Base-by-base conservation (phyloP, 306 rosid genomes). In the Corylus avellana region DNA sequence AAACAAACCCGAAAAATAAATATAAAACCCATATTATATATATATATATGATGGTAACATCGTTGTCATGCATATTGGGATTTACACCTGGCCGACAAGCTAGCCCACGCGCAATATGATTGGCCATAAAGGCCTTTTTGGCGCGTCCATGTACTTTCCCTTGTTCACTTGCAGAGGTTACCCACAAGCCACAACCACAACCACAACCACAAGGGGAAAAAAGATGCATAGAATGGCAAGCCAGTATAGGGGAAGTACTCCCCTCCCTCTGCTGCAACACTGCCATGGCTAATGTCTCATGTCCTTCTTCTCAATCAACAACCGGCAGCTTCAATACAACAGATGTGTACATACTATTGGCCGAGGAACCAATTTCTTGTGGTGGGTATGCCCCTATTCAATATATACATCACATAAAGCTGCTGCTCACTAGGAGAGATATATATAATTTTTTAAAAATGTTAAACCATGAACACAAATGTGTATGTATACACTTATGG, bases 11-110 rank as follows among this genome's bases (percentile, higher is more conserved):
- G 48, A 6, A 20, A 12, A 12, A 54, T 10, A 2, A 56, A 58
- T 27, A 79, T 74, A 78, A 7, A 35, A 3, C 64, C 64, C 27
- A 58, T 22, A 58, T 39, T 39, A 37, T 37, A 37, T 37, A 37
- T 22, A 4, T 22, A 22, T 22, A 37, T 58, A 58, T 58, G 64
- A 22, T 58, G 12, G 70, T n/a, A 57, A 57, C 70, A 64, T 66
- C 20, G 49, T 66, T 66, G 27, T 66, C 20, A 9, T 66, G 64
- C 72, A 17, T 66, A 35, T 35, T 66, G 72, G 72, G 72, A 39
- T 35, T 66, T 37, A 17, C 48, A 37, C 25, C 49, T 8, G 11
- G n/a, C 22, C 72, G 49, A 66, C 50, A 39, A 39, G 50, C 25
- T 18, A 8, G 5, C 12, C 25, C 51, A 67, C 72, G 51, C 49